Conservation (phyloP, 2,329 filamentous ascomycete genomes). For the Calonectria fujianensis region DNA sequence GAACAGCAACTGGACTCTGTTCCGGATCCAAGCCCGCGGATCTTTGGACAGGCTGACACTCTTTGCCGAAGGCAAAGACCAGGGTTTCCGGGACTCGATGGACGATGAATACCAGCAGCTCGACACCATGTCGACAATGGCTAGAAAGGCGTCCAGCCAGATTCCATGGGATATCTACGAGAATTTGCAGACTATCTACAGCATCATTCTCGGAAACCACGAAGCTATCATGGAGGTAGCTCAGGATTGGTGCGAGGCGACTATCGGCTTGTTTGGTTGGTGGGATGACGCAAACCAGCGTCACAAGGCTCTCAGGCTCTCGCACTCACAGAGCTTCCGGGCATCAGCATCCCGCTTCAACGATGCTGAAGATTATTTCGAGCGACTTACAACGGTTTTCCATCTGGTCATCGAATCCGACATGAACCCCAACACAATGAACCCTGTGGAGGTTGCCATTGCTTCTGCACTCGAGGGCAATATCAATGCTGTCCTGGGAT, state of each 20-base stretch:
- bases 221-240: conserved; percentile 85
- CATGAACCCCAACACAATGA: conserved; percentile 85
- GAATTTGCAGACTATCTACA: conserved; percentile 86
- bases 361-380: conserved; percentile 81
- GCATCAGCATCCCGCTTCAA: conserved; percentile 65
- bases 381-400: conserved; percentile 83
- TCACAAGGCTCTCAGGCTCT: conserved; percentile 63
- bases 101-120: conserved; percentile 63
- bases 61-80: conserved; percentile 85
- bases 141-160: conserved; percentile 87
- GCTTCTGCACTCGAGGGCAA: conserved; percentile 90
- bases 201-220: conserved; percentile 84
- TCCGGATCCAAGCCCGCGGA: conserved; percentile 83
- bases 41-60: conserved; percentile 82
- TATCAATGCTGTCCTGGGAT: conserved; percentile 82
- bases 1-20: conserved; percentile 88
- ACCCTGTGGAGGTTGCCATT: conserved; percentile 86
- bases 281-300: conserved; percentile 86
- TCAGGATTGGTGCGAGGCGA: conserved; percentile 95
- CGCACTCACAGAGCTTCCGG: conserved; percentile 62
- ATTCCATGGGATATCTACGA: conserved; percentile 95
- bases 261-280: conserved; percentile 89
- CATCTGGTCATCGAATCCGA: conserved; percentile 80
- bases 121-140: conserved; percentile 77
- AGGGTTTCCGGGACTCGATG: conserved; percentile 58